phyloP scores from a whole-genome alignment of 768 basidiomycete species.

The Paxillus ammoniavirescens region DNA sequence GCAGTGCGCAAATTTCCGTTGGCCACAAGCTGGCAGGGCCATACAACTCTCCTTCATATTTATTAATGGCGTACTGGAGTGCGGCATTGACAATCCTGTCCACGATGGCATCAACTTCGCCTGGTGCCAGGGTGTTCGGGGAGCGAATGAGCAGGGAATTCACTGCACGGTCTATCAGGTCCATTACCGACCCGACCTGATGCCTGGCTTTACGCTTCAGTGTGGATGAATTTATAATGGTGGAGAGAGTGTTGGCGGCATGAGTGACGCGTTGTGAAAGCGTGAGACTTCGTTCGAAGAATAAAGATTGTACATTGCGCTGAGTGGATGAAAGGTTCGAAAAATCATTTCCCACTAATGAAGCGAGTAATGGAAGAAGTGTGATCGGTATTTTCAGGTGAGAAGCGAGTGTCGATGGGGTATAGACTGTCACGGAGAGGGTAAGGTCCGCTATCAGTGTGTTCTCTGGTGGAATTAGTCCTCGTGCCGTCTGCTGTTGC shows the following conservation, averaged over 20 bases:
- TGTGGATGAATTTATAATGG: constrained; percentile 50
- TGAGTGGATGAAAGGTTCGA: constrained; percentile 50
- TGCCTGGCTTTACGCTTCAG: constrained; percentile 50
- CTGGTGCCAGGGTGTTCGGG: constrained; percentile 46
- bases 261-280: constrained; percentile 64
- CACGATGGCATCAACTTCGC: constrained; percentile 64
- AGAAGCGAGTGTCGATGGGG: constrained; percentile 56
- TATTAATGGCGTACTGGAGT: constrained; percentile 74
- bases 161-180: constrained; percentile 71
- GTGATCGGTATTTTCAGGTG: constrained; percentile 67
- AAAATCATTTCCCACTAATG: constrained; percentile 81
- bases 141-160: constrained; percentile 54
- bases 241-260: constrained; percentile 55
- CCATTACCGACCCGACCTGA: constrained; percentile 68
- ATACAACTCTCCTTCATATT: constrained; percentile 42
- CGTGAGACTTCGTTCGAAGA: constrained; percentile 64
- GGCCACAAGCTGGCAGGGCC: constrained; percentile 49
- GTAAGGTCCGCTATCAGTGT: constrained; percentile 36
- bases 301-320: constrained; percentile 54
- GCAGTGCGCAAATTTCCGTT: constrained; percentile 60
- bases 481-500: constrained; percentile 19
- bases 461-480: constrained; percentile 55
- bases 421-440: constrained; percentile 58
- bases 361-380: constrained; percentile 74
- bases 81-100: constrained; percentile 73